Base-by-base conservation (phyloP, 305 asterid genomes). In the Fraxinus platypoda region DNA sequence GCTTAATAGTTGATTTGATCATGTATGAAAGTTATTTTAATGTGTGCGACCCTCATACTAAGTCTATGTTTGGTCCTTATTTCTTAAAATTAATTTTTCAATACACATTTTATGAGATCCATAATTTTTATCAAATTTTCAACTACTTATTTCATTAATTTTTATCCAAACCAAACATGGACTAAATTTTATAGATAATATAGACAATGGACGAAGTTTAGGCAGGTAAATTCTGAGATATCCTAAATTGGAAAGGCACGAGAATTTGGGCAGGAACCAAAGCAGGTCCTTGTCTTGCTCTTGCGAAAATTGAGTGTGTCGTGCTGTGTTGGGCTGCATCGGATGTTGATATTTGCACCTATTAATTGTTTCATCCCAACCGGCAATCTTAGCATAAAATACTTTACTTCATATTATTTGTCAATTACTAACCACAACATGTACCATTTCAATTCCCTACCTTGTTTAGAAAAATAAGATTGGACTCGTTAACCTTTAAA, bases 261-360 rank as follows among this genome's bases (percentile, higher is more conserved):
- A 8, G 81, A 43, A 59, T 5, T 76, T 81, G 75, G 83, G 64
- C 43, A 34, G 6, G 46, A 70, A 80, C 66, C 59, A 81, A 62
- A 78, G 70, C 31, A 62, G 80, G 82, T 17, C 80, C 80, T 73
- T 86, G 86, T 84, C 87, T 81, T 81, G 77, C 68, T 84, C 68
- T 13, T 38, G 25, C 83, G 82, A 57, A 78, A 75, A 80, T 31
- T 43, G 84, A 38, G 38, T 31, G 75, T 80, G 88, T 85, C 87
- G 84, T 26, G 76, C 64, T 82, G 88, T 49, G 49, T 41, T 41
- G 49, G 49, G 49, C 49, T 41, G 52, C 52, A 11, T 80, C 79
- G 30, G 90, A 85, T 78, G 85, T 82, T 84, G 88, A 84, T 83
- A 84, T 78, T 23, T 81, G 79, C 81, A 64, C 86, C 71, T 23